Evolutionary conservation across 2,329 filamentous ascomycete species (phyloP).

Genomic region (Colletotrichum trifolii): DNA sequence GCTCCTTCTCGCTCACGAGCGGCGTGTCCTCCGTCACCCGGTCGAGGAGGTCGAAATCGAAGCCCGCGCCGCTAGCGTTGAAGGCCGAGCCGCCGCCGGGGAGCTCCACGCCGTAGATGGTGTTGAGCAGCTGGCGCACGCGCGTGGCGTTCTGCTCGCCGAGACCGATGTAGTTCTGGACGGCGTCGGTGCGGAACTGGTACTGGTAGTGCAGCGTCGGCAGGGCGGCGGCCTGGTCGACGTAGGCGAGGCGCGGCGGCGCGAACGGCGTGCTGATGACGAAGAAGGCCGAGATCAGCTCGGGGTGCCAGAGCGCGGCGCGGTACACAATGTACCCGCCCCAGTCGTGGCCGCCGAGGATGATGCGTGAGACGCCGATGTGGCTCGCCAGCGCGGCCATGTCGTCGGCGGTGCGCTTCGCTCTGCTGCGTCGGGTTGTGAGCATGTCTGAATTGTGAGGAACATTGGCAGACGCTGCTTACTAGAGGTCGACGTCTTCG

Average conservation of each 20-base stretch:
- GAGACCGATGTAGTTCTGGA: constrained; percentile 44
- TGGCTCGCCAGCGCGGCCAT: constrained; percentile 74
- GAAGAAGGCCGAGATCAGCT: constrained; percentile 76
- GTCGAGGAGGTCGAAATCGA: constrained; percentile 68
- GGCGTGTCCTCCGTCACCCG: constrained; percentile 60
- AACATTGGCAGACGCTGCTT: not conserved
- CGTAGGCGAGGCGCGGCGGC: constrained; percentile 60
- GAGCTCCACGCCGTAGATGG: constrained; percentile 72
- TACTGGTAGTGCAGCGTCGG: constrained; percentile 82
- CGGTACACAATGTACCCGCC: constrained; percentile 79
- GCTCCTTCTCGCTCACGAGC: constrained; percentile 74
- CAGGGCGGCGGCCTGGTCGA: constrained; percentile 66
- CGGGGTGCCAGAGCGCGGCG: constrained; percentile 74
- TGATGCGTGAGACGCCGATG: constrained; percentile 60
- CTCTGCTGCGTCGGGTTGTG: constrained; percentile 67
- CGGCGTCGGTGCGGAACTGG: constrained; percentile 72
- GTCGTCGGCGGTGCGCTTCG: constrained; percentile 77
- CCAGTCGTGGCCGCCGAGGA: constrained; percentile 88
- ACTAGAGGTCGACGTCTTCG: constrained; percentile 42
- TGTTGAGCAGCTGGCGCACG: constrained; percentile 73
- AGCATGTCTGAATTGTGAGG: not conserved
- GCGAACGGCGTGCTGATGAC: constrained; percentile 78
- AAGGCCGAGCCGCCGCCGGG: constrained; percentile 65
- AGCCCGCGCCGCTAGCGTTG: constrained; percentile 62
- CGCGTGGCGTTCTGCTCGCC: constrained; percentile 64